phyloP scores from a whole-genome alignment of 352 stramenopile genomes.

The Halophytophthora polymorphica region DNA sequence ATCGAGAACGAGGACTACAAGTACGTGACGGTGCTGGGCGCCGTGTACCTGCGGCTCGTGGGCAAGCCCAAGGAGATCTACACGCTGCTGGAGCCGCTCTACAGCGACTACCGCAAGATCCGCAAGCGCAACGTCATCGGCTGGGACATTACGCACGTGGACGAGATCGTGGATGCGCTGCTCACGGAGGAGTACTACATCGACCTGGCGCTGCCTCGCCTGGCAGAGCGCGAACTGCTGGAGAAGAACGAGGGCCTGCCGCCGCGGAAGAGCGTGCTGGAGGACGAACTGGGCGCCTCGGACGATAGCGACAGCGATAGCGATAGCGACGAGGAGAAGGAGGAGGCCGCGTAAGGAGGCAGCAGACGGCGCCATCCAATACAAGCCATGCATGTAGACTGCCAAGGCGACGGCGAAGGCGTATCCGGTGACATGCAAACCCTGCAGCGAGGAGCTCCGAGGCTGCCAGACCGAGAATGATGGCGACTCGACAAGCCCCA shows the following conservation, averaged over 20 bases:
- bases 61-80: conserved; percentile 92
- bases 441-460: no score
- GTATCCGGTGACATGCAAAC: no score
- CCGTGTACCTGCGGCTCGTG: conserved; percentile 96
- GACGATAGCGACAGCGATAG: conserved; percentile 18
- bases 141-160: conserved; percentile 94
- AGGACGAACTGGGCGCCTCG: conserved; percentile 64
- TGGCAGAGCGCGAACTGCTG: conserved; percentile 86
- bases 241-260: conserved; percentile 72
- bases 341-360: neutral
- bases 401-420: neutral
- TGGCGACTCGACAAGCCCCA: no score
- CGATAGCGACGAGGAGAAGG: conserved; percentile 15
- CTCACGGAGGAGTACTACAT: conserved; percentile 91
- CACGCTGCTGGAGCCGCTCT: conserved; percentile 93
- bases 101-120: conserved; percentile 96
- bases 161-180: conserved; percentile 95
- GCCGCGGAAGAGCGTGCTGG: conserved; percentile 62
- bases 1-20: conserved; percentile 99
- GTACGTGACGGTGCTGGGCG: conserved; percentile 94
- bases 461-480: no score
- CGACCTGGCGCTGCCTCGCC: conserved; percentile 92
- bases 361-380: neutral
- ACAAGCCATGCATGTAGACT: neutral
- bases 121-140: conserved; percentile 80